phyloP scores from a whole-genome alignment of 140 eudicot species.

The Cichorium intybus region DNA sequence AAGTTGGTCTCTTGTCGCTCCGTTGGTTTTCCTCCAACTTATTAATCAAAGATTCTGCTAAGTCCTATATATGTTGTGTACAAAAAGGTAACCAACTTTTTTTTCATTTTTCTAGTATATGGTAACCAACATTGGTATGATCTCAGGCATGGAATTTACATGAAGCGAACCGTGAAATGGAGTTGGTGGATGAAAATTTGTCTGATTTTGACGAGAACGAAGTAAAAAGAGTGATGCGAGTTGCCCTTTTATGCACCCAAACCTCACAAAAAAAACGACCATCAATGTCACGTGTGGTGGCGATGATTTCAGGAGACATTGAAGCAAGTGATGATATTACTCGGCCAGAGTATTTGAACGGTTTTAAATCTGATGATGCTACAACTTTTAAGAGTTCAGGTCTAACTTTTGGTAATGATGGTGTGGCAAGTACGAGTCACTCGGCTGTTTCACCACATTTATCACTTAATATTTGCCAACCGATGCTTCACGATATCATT shows the following conservation, averaged over 20 bases:
- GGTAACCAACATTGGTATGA: constrained; percentile 28
- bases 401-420: constrained; percentile 1
- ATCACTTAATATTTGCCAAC: not conserved
- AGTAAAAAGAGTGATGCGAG: constrained; percentile 45
- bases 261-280: constrained; percentile 55
- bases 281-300: constrained; percentile 72
- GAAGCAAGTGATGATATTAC: constrained; percentile 41
- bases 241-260: constrained; percentile 40
- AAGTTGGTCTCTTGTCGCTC: no score
- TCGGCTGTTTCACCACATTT: not conserved
- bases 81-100: no score
- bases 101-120: not conserved
- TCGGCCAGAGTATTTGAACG: constrained; percentile 53
- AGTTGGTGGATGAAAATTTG: constrained; percentile 45
- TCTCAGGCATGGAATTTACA: constrained; percentile 67
- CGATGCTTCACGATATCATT: constrained; percentile 31
- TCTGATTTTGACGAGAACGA: constrained; percentile 34
- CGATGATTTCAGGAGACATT: constrained; percentile 63
- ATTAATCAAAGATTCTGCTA: no score
- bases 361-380: constrained; percentile 43
- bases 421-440: not conserved
- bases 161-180: constrained; percentile 41
- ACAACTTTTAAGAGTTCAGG: constrained; percentile 17
- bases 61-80: no score
- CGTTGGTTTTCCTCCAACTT: no score